Percentiles rank a stretch among this genome's conserved stretches.
Evolutionary conservation across 2,329 filamentous ascomycete species (phyloP).

Genomic region (Cercospora janseana): DNA sequence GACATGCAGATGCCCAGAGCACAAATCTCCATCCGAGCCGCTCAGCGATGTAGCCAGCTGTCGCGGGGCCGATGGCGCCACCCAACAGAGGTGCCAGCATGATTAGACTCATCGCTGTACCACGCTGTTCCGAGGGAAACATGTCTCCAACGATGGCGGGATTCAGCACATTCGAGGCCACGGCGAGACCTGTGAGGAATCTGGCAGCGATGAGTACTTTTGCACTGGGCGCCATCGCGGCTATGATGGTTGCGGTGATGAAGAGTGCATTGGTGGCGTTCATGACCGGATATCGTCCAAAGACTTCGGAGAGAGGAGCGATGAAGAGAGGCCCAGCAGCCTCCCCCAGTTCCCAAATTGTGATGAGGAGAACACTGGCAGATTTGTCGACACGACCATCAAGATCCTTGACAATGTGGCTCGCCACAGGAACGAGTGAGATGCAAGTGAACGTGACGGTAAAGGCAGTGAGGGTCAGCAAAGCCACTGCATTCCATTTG

Average conservation of each 20-base stretch:
- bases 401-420: constrained; percentile 31
- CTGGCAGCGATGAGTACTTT: constrained; percentile 44
- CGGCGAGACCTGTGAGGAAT: constrained; percentile 46
- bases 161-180: constrained; percentile 56
- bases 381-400: constrained; percentile 26
- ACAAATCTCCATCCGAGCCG: constrained; percentile 55
- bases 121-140: constrained; percentile 57
- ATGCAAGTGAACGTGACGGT: constrained; percentile 47
- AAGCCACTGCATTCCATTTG: constrained; percentile 55
- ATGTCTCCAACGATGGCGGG: constrained; percentile 65
- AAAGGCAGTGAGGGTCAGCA: constrained; percentile 57
- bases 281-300: constrained; percentile 42
- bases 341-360: constrained; percentile 52
- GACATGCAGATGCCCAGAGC: constrained; percentile 50
- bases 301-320: constrained; percentile 47
- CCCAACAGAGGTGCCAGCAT: constrained; percentile 59
- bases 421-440: constrained; percentile 33
- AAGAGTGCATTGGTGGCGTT: constrained; percentile 46
- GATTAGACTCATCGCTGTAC: constrained; percentile 58
- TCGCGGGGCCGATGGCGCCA: constrained; percentile 57
- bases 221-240: constrained; percentile 41
- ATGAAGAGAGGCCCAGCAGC: constrained; percentile 48
- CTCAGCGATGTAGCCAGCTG: constrained; percentile 56
- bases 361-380: constrained; percentile 43
- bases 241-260: constrained; percentile 44